Evolutionary conservation across 2,329 filamentous ascomycete genomes (phyloP).

Genomic region (Beauveria scarabaeidicola): DNA sequence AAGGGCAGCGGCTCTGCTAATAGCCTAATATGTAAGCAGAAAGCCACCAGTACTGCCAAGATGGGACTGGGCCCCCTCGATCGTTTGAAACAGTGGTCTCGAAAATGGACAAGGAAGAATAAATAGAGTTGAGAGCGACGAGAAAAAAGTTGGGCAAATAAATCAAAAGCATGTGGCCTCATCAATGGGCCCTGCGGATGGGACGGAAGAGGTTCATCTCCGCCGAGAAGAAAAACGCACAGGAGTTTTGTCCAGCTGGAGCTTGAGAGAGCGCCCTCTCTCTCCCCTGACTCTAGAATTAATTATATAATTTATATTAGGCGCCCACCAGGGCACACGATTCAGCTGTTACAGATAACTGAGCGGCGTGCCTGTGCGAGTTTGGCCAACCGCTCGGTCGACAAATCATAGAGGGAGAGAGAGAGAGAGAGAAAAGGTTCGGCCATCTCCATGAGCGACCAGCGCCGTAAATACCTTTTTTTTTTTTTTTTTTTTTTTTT

Average conservation of each 20-base stretch:
- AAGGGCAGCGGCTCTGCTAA: background rate
- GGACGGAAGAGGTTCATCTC: slow-evolving; percentile 4
- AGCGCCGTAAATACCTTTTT: too few relatives aligned
- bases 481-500: too few relatives aligned
- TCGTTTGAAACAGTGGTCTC: background rate
- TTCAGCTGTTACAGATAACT: background rate
- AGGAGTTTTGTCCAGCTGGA: slow-evolving; percentile 1
- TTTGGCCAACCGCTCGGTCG: too few relatives aligned
- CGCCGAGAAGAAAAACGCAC: background rate
- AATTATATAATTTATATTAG: background rate
- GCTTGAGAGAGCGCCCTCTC: too few relatives aligned
- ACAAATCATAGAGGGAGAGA: background rate
- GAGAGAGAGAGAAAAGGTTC: background rate
- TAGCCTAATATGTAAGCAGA: too few relatives aligned
- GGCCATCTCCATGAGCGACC: background rate
- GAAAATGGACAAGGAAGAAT: background rate
- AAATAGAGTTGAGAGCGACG: background rate
- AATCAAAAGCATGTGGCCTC: too few relatives aligned
- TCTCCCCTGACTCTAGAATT: background rate
- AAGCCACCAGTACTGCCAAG: too few relatives aligned
- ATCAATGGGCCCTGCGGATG: background rate
- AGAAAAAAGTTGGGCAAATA: background rate
- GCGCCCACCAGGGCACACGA: background rate
- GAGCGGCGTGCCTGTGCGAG: background rate
- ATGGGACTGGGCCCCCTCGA: background rate